Evolutionary conservation across 1,284 basidiomycete species (phyloP).

Genomic region (Phellopilus nigrolimitatus): DNA sequence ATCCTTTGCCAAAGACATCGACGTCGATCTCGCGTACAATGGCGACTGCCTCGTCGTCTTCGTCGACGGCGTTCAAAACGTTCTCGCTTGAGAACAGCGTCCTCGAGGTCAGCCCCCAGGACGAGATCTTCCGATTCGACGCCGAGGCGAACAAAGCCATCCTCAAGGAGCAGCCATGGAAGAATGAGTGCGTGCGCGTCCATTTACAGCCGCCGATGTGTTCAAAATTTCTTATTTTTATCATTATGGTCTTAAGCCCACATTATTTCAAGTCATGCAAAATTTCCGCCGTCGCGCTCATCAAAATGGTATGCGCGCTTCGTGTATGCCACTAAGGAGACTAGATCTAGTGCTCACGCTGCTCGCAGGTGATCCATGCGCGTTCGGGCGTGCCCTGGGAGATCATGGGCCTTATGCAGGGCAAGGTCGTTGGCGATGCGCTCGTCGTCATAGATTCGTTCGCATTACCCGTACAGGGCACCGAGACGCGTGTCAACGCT

Average conservation of each 20-base stretch:
- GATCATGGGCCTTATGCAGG: constrained; percentile 99
- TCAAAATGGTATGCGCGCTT: constrained; percentile 84
- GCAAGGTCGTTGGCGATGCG: constrained; percentile 83
- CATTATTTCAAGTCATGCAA: constrained; percentile 93
- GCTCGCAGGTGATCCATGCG: constrained; percentile 86
- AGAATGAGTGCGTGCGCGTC: constrained; percentile 59
- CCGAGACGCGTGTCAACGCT: constrained; percentile 97
- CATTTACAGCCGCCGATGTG: neutral
- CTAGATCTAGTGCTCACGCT: neutral
- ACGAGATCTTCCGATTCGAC: constrained; percentile 82
- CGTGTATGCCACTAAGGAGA: neutral
- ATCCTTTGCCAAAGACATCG: neutral
- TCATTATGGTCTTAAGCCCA: constrained; percentile 48
- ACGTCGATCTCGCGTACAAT: neutral
- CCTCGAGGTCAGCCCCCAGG: constrained; percentile 61
- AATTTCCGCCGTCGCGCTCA: constrained; percentile 91
- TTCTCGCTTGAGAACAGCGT: constrained; percentile 86
- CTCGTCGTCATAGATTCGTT: constrained; percentile 96
- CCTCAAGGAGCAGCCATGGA: constrained; percentile 78
- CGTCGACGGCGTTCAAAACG: constrained; percentile 63
- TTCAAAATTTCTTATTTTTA: constrained; percentile 11
- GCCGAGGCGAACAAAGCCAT: constrained; percentile 66
- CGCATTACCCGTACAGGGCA: constrained; percentile 96
- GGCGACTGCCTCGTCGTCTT: constrained; percentile 11
- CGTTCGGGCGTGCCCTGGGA: constrained; percentile 96